A percentile compares a stretch with the other conserved stretches of the same genome.
Conservation (phyloP, 352 stramenopile species). For the Globisporangium paddicum region DNA sequence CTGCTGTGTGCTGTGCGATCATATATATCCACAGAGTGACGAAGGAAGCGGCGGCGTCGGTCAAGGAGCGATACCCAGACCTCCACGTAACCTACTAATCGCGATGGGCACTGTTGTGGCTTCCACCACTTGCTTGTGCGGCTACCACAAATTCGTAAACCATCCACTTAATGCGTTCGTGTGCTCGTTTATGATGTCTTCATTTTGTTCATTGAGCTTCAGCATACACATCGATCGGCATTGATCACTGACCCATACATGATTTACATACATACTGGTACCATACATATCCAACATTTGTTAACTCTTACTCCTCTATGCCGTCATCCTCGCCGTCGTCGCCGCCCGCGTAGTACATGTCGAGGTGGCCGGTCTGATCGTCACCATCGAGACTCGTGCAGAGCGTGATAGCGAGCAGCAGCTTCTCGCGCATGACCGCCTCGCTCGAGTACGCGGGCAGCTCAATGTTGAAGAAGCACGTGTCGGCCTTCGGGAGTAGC, state of each 20-base stretch:
- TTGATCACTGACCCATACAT: no score
- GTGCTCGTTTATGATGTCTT: background rate
- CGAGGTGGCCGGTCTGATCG: constrained; percentile 57
- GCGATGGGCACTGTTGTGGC: constrained; percentile 1
- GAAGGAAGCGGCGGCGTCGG: constrained; percentile 67
- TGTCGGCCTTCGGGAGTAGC: constrained; percentile 73
- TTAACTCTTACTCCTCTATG: constrained; percentile 46
- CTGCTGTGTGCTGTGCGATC: background rate
- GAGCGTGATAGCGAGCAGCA: constrained; percentile 69
- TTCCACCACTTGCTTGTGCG: background rate
- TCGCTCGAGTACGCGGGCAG: constrained; percentile 71
- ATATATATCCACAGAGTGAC: constrained; percentile 49
- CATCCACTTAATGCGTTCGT: background rate
- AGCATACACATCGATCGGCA: constrained; percentile 6
- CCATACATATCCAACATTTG: no score
- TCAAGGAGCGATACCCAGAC: constrained; percentile 73
- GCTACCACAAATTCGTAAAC: background rate
- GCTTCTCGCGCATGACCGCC: constrained; percentile 60
- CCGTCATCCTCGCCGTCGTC: constrained; percentile 56
- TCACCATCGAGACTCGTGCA: constrained; percentile 83
- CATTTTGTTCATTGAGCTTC: background rate
- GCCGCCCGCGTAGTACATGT: constrained; percentile 64
- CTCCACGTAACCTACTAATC: constrained; percentile 49
- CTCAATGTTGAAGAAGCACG: constrained; percentile 86
- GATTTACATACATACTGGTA: constrained; percentile 2